A percentile compares a stretch with the other conserved stretches of the same genome.
Conservation (phyloP, 1,284 basidiomycete species). For the Ustilago xerochloae region DNA sequence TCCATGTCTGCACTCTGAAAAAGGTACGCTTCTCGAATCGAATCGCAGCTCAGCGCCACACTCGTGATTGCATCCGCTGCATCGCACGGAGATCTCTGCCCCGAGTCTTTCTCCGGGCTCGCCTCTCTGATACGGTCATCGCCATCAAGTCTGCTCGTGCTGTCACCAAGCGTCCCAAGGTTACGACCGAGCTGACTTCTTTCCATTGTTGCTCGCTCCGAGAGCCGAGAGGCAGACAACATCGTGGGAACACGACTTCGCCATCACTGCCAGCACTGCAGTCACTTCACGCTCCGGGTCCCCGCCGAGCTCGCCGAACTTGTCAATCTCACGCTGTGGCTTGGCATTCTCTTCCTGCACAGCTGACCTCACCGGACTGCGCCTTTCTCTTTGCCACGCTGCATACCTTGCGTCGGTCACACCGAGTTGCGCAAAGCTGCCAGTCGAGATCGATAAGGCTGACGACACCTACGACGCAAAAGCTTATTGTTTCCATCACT, state of each 20-base stretch:
- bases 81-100: neutral
- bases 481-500: neutral
- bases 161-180: neutral
- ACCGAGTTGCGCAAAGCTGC: neutral
- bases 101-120: conserved; percentile 8
- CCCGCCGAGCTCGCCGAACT: conserved; percentile 23
- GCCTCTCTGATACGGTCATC: neutral
- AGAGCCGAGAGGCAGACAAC: conserved; percentile 5
- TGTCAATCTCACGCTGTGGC: neutral
- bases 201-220: conserved; percentile 20
- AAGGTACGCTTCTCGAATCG: conserved; percentile 14
- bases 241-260: conserved; percentile 24
- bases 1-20: conserved; percentile 12
- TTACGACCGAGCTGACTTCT: neutral
- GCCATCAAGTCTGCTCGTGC: neutral
- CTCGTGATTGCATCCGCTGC: conserved; percentile 1
- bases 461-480: conserved; percentile 13
- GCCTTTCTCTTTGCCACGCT: too few relatives aligned
- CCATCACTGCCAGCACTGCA: conserved; percentile 16
- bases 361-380: too few relatives aligned
- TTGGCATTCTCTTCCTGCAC: conserved; percentile 5
- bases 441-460: conserved; percentile 17
- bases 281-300: neutral
- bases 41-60: conserved; percentile 22
- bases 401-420: neutral